These are phyloP conservation scores for Boletus rubropictus DNA, from an alignment of 768 basidiomycete species.

Conservation along the genomic window DNA sequence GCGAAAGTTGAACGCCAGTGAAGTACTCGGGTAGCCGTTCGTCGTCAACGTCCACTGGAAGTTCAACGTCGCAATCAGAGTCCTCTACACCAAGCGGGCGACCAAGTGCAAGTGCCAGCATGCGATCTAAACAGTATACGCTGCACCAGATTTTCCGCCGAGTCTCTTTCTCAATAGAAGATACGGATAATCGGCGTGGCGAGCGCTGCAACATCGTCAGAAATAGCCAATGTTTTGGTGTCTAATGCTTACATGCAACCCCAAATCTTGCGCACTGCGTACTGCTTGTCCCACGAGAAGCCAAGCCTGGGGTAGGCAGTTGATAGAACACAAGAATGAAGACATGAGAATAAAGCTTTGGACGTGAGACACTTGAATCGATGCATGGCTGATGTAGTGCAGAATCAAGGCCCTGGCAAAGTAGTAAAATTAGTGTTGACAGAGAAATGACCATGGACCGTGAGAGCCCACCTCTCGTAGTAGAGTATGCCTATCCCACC, in stretches of 20 bases:
- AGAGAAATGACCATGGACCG: not conserved
- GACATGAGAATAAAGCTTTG: constrained; percentile 88
- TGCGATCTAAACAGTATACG: constrained; percentile 83
- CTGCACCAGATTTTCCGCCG: constrained; percentile 93
- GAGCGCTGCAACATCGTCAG: constrained; percentile 55
- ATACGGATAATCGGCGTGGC: constrained; percentile 63
- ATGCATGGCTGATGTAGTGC: constrained; percentile 88
- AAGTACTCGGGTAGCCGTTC: constrained; percentile 69
- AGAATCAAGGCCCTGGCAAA: constrained; percentile 70
- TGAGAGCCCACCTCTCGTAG: constrained; percentile 67
- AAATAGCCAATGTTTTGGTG: constrained; percentile 3
- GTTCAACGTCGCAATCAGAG: constrained; percentile 84
- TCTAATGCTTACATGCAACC: constrained; percentile 71
- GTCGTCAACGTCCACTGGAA: constrained; percentile 81
- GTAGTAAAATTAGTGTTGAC: not conserved
- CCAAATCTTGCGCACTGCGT: constrained; percentile 84
- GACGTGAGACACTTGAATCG: constrained; percentile 79
- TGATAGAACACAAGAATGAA: constrained; percentile 86
- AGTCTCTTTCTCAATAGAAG: constrained; percentile 80
- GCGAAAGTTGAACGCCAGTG: constrained; percentile 52
- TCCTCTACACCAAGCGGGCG: constrained; percentile 87
- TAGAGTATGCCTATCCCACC: constrained; percentile 88
- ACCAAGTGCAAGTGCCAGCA: constrained; percentile 87
- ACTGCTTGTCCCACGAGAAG: constrained; percentile 87
- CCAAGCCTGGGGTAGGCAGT: constrained; percentile 93